Base-by-base conservation (phyloP, 2,329 filamentous ascomycete genomes). In the Fusarium chaquense region DNA sequence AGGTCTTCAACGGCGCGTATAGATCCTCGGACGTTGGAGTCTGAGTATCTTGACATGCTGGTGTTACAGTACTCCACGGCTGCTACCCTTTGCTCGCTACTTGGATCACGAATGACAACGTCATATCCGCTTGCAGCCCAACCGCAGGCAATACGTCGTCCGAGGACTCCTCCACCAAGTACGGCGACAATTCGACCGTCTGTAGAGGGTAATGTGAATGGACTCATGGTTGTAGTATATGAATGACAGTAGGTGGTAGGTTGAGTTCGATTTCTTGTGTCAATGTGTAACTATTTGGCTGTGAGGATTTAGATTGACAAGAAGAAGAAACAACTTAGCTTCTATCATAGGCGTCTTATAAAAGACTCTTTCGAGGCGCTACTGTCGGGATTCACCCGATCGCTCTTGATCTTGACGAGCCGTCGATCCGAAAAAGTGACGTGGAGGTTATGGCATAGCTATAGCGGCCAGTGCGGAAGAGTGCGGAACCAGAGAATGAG, bases 41-140 rank as follows among this genome's bases (percentile, higher is more conserved):
- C 26, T 1, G 61, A 63, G 36, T 35, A 63, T 5, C 15, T 9
- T 0, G 50, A 30, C 58, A 63, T 63, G 26, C 32, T 63, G 9
- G 15, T 6, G 5, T 30, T 58, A 13, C 61, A 63, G 13, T 63
- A 63, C 3, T 63, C 36, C 15, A 63, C 12, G 1, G 61, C 61
- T 0, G 49, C 58, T 24, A 20, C 9, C 5, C 58, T 62, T 33
- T 63, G 61, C 6, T 63, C 61, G 7, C 7, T 15, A 6, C 50
- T 63, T 7, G 61, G 58, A 28, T 63, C 61, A 0, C 61, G 50
- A 8, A 63, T 58, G 8, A 63, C 4, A 35, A 63, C 61, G 2
- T 63, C 43, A 15, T 57, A 63, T 24, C 61, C 50, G 13, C 61
- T 63, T 44, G 61, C 61, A 38, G 26, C 58, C 61, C 61, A 63